phyloP scores from a whole-genome alignment of 805 yeast species.

The Candida oleophila region DNA sequence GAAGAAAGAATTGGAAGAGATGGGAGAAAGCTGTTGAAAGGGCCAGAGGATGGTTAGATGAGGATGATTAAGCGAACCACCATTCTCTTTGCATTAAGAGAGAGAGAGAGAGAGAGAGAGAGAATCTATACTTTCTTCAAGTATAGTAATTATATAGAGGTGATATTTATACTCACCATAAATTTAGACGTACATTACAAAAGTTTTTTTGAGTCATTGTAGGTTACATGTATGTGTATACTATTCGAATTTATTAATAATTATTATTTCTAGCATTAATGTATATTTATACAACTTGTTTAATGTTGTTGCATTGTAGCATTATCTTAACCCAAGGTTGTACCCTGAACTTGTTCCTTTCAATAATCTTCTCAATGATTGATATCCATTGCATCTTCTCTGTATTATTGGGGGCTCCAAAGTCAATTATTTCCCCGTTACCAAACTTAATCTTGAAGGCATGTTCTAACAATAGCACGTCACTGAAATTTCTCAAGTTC shows the following conservation, averaged over 20 bases:
- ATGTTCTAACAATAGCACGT: constrained; percentile 64
- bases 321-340: constrained; percentile 59
- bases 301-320: constrained; percentile 19
- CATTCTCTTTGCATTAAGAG: not conserved
- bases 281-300: not conserved
- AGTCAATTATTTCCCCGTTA: constrained; percentile 79
- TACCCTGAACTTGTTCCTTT: constrained; percentile 55
- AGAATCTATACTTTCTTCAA: too few relatives aligned
- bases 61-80: constrained; percentile 16
- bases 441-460: constrained; percentile 74
- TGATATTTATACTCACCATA: not conserved
- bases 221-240: too few relatives aligned
- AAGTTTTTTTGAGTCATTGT: too few relatives aligned
- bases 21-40: constrained; percentile 88
- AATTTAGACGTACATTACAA: not conserved
- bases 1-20: constrained; percentile 62
- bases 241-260: too few relatives aligned
- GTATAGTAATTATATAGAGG: not conserved
- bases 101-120: too few relatives aligned
- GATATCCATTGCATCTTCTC: constrained; percentile 68
- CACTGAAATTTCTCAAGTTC: constrained; percentile 62
- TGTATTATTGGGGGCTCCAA: constrained; percentile 73
- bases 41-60: constrained; percentile 76
- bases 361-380: constrained; percentile 54
- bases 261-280: not conserved